Percentiles rank a stretch among this genome's conserved stretches.
phyloP scores from a whole-genome alignment of 139 green algal genomes.

The Micromonas commoda region DNA sequence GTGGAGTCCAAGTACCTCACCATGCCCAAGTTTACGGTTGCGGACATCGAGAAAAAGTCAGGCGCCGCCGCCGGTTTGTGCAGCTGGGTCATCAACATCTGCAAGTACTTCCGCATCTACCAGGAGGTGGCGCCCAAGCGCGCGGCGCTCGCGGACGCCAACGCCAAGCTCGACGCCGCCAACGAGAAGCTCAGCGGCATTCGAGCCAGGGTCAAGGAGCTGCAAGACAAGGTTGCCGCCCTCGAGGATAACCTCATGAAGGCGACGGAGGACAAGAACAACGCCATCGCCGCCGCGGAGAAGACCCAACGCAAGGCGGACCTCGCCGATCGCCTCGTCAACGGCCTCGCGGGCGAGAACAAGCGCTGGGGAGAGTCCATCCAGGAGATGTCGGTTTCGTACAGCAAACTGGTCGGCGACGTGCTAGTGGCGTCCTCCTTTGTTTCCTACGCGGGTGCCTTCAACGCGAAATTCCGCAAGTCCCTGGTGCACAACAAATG shows the following conservation, averaged over 20 bases:
- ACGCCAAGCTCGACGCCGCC: conserved; percentile 68
- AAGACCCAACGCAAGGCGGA: conserved; percentile 69
- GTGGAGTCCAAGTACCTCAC: conserved; percentile 77
- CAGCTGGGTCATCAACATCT: conserved; percentile 83
- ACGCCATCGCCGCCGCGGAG: conserved; percentile 63
- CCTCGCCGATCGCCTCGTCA: conserved; percentile 79
- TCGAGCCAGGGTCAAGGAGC: conserved; percentile 54
- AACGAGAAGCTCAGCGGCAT: conserved; percentile 56
- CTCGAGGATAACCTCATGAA: conserved; percentile 69
- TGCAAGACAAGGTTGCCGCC: conserved; percentile 65
- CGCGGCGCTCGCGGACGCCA: conserved; percentile 70
- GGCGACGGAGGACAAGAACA: conserved; percentile 70
- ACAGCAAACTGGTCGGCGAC: conserved; percentile 62
- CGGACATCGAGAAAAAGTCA: conserved; percentile 78
- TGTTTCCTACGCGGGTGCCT: conserved; percentile 63
- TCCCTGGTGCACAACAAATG: conserved; percentile 62
- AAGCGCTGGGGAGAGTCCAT: conserved; percentile 69
- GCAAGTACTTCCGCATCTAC: conserved; percentile 64
- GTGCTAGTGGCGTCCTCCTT: conserved; percentile 68
- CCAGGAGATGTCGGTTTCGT: conserved; percentile 40
- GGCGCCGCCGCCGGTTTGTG: conserved; percentile 76
- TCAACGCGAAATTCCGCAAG: conserved; percentile 64
- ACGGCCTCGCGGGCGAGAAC: conserved; percentile 63
- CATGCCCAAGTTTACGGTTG: conserved; percentile 63
- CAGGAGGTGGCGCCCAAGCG: conserved; percentile 67